Evolutionary conservation across 1,284 basidiomycete genomes (phyloP), one percentile per base, ranked within the genome.

Genomic region (Garcileccinum viscosum): DNA sequence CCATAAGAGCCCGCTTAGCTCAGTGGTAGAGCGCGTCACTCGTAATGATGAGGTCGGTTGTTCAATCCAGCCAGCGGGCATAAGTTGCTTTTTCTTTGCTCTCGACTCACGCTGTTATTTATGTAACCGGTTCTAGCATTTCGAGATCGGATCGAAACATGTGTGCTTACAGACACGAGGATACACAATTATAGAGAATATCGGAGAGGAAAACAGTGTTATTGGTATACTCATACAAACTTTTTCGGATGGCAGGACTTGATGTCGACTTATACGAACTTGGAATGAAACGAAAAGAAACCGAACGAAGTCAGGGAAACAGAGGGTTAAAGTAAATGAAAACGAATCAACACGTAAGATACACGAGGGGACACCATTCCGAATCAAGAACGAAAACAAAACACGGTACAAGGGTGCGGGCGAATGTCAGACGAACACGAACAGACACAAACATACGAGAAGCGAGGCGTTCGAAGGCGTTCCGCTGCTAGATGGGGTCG

Each of bases 11-110:
- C 76, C 76, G 76, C 67, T 77, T 77, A 76, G 75, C 75, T 76
- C 85, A 86, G 85, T 84, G 83, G 84, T 84, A 86, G 84, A 85
- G 85, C 84, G 84, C 83, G 81, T 80, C 84, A 86, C 85, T 86
- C 77, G 82, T 83, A 81, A 76, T 83, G 82, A 76, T 83, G 81
- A 83, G 81, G 82, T 82, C 82, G 81, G 80, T 82, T 83, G 82
- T 83, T 84, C 82, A 82, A 83, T 82, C 80, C 82, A 83, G 82
- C 82, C 75, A 76, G 75, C 64, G 75, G 76, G 76, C 75, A 76
- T 11, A 0, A 8, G 66, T 66, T 69, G 64, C 32, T 24, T 50
- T 32, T 19, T 37, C 15, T 37, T 38, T 9, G 24, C 14, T 37
- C 53, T 32, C 9, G 17, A 56, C 53, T 56, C 38, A 40, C 40